Percentiles rank a stretch among this genome's conserved stretches.
These are phyloP conservation scores for Lotmaria passim DNA, from an alignment of 208 protist species.

Conservation along the genomic window DNA sequence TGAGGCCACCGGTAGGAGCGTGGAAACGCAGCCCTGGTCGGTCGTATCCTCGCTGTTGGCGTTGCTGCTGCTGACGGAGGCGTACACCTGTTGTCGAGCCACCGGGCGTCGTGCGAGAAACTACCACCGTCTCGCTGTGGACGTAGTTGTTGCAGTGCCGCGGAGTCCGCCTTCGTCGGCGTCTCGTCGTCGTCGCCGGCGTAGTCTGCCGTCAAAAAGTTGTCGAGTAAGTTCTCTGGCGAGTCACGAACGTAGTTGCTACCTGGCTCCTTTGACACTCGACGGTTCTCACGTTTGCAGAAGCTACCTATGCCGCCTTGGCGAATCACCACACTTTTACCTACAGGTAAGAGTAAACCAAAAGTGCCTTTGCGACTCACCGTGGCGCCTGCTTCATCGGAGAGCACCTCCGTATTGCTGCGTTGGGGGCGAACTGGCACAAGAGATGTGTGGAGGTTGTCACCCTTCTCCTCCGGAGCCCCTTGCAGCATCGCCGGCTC, in stretches of 20 bases:
- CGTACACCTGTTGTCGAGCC: no score
- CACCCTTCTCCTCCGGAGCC: background rate
- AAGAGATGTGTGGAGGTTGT: background rate
- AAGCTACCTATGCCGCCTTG: background rate
- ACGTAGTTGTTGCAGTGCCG: background rate
- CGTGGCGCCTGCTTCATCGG: no score
- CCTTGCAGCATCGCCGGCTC: background rate
- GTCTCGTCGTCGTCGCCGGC: background rate
- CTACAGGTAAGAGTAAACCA: background rate
- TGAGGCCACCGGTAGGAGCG: background rate
- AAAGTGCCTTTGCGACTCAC: conserved; percentile 1
- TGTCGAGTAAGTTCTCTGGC: background rate
- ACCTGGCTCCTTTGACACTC: background rate
- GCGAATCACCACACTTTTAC: background rate
- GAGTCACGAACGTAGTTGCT: background rate
- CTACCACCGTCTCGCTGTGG: background rate
- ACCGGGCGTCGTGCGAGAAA: no score
- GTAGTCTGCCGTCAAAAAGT: background rate
- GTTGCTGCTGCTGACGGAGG: background rate
- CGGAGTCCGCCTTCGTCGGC: background rate
- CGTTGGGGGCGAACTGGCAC: no score
- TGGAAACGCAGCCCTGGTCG: background rate
- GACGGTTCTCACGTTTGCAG: no score
- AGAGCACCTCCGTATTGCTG: no score
- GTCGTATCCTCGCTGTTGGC: background rate